phyloP scores from a whole-genome alignment of 345 rosid species.

The Nephelium lappaceum region DNA sequence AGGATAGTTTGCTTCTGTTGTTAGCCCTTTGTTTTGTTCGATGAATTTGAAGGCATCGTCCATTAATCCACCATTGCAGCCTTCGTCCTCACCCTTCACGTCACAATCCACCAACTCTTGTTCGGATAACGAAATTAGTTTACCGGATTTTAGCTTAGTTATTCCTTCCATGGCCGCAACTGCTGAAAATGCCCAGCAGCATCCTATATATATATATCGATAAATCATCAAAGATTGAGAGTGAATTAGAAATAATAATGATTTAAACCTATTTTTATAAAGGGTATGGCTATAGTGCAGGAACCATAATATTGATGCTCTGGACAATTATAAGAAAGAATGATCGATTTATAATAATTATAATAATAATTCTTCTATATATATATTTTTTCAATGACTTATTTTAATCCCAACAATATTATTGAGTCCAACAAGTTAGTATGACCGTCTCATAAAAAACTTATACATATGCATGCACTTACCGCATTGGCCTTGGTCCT shows the following conservation, averaged over 20 bases:
- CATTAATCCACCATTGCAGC: constrained; percentile 42
- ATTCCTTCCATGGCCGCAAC: constrained; percentile 55
- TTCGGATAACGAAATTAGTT: constrained; percentile 36
- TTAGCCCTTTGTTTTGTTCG: constrained; percentile 26
- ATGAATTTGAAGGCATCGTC: constrained; percentile 38
- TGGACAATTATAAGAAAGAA: too few species aligned
- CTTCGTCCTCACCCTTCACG: constrained; percentile 39
- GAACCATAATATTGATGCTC: too few species aligned
- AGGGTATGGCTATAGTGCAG: too few species aligned
- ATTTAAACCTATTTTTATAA: too few species aligned
- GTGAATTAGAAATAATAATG: neutral
- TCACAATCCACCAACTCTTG: constrained; percentile 52
- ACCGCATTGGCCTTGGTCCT: constrained; percentile 66
- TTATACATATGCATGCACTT: neutral
- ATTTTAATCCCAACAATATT: too few species aligned
- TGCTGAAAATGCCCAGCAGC: constrained; percentile 55
- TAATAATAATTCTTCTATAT: too few species aligned
- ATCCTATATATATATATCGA: constrained; percentile 25
- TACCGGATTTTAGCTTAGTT: constrained; percentile 24
- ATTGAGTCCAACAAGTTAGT: too few species aligned
- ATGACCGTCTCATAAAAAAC: neutral
- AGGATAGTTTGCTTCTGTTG: constrained; percentile 29
- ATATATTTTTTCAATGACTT: too few species aligned
- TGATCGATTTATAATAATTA: too few species aligned
- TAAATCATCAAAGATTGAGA: neutral